Base-by-base conservation (phyloP, 305 asterid genomes). In the Rubia occidens region DNA sequence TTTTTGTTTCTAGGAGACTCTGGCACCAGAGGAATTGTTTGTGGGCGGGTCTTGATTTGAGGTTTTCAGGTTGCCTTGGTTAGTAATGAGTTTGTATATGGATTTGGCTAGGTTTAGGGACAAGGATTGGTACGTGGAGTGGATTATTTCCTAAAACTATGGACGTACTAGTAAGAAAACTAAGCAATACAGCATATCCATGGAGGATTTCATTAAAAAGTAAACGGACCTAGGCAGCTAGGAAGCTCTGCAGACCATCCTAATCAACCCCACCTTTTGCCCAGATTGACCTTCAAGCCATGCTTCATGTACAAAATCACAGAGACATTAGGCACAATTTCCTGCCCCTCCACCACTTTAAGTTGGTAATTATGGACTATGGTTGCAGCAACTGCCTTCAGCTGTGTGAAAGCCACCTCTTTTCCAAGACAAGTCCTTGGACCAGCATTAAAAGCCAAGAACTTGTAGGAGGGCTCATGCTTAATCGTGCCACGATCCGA, bases 381-480 rank as follows among this genome's bases (percentile, higher is more conserved):
- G 6, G 74, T 14, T 56, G 82, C 79, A 18, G 79, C 79, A 58
- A 72, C 77, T 2, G 75, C 68, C 69, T 78, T 78, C 37, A 75
- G 72, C 9, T 75, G 77, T 20, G 66, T 71, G 66, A 78, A 78
- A 63, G 79, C 77, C 11, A 78, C 74, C 59, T 78, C 82, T 72
- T 75, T 78, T 2, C 79, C 82, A 29, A 78, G 64, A 32, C 79
- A 78, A 54, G 82, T 78, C 72, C 79, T 81, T 6, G 89, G 95
- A 3, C 89, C 95, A 0, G 95, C 95, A 71, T 84, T 86, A 76
- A 86, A 86, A 15, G 86, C 86, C 78, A 86, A 47, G 79, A 86
- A 88, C 84, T 88, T 88, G 61, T 84, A 88, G 0, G 91, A 84
- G 0, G 95, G 91, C 82, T 81, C 88, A 18, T 84, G 88, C 40